These are phyloP conservation scores for Toxoplasma gondii DNA, from an alignment of 169 alveolate genomes.

Conservation along the genomic window DNA sequence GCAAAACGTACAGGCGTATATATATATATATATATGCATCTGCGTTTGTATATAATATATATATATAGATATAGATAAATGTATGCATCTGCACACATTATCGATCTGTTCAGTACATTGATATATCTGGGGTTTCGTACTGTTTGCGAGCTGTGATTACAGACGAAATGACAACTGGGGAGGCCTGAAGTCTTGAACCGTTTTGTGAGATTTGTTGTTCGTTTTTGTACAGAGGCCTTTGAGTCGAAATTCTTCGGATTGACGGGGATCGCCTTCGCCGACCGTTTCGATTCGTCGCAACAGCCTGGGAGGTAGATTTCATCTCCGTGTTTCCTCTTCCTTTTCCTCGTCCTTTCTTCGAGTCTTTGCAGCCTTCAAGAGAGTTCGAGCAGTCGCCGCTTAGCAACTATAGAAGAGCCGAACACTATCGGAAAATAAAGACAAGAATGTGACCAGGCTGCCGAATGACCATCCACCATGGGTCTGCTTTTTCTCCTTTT, in stretches of 20 bases:
- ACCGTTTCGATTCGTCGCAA: slow-evolving; percentile 56
- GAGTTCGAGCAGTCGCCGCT: too few relatives aligned
- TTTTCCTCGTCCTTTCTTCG: too few relatives aligned
- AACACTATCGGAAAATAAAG: too few relatives aligned
- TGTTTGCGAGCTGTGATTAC: too few relatives aligned
- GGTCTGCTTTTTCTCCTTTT: too few relatives aligned
- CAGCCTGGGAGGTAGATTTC: slow-evolving; percentile 65
- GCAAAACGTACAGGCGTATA: too few relatives aligned
- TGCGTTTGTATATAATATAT: not conserved
- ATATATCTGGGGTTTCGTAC: not conserved
- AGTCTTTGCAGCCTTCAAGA: too few relatives aligned
- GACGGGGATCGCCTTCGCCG: slow-evolving; percentile 59
- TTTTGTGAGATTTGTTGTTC: not conserved
- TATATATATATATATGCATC: not conserved
- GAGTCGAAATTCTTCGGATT: slow-evolving; percentile 58
- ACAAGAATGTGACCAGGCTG: too few relatives aligned
- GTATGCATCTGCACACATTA: not conserved
- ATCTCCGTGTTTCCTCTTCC: too few relatives aligned
- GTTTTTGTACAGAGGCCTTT: slow-evolving; percentile 48
- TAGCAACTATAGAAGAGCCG: too few relatives aligned
- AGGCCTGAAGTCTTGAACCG: not conserved
- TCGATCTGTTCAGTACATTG: not conserved
- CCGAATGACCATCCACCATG: too few relatives aligned
- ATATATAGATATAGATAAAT: not conserved
- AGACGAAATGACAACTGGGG: too few relatives aligned